Conservation (phyloP, 306 rosid genomes). For the Quercus suber region DNA sequence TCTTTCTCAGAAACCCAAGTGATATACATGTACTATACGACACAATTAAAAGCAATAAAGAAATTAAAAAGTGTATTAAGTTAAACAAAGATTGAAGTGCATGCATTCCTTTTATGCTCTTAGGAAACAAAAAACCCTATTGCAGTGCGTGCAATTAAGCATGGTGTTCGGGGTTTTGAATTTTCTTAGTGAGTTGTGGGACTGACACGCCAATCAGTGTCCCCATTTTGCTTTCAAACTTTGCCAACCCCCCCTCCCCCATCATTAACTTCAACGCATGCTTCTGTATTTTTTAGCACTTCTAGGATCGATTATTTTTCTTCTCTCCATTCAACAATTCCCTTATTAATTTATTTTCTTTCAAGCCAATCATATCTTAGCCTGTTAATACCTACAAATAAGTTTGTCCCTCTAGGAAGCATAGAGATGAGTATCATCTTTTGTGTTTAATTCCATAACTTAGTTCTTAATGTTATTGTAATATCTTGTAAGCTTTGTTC, state of each 20-base stretch:
- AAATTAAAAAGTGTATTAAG: background rate
- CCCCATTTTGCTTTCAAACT: slow-evolving; percentile 33
- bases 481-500: no score
- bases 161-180: slow-evolving; percentile 55
- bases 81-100: slow-evolving; percentile 22
- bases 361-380: slow-evolving; percentile 33
- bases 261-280: slow-evolving; percentile 70
- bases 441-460: background rate
- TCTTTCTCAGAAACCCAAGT: background rate
- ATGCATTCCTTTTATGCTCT: slow-evolving; percentile 34
- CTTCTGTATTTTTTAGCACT: slow-evolving; percentile 41
- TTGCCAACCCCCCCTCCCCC: slow-evolving; percentile 16
- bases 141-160: slow-evolving; percentile 57
- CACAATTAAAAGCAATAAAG: slow-evolving; percentile 3
- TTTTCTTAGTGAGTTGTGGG: slow-evolving; percentile 23
- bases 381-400: slow-evolving; percentile 15
- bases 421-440: background rate
- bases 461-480: background rate
- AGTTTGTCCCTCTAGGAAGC: slow-evolving; percentile 7
- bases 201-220: slow-evolving; percentile 53
- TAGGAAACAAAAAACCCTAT: slow-evolving; percentile 41
- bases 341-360: background rate
- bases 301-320: slow-evolving; percentile 15
- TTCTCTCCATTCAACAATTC: background rate
- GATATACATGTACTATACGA: slow-evolving; percentile 14